Conservation (phyloP, 805 yeast species). For the Huiozyma sinensis region DNA sequence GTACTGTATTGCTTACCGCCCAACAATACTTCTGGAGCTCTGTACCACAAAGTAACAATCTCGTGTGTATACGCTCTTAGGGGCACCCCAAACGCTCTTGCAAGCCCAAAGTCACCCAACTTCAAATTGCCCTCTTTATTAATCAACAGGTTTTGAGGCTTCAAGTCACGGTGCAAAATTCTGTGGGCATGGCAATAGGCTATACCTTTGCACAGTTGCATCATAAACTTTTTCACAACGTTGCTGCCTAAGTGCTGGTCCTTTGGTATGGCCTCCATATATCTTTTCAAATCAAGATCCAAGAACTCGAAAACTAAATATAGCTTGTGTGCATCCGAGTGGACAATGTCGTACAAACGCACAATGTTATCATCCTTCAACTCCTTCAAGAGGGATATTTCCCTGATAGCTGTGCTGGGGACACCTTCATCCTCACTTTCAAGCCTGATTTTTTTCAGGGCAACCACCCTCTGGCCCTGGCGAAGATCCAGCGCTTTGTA, state of each 20-base stretch:
- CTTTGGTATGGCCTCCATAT: constrained; percentile 82
- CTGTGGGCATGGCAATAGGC: constrained; percentile 54
- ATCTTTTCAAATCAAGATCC: constrained; percentile 88
- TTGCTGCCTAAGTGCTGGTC: constrained; percentile 84
- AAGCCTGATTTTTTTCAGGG: constrained; percentile 85
- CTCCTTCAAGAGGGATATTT: constrained; percentile 91
- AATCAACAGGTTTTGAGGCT: constrained; percentile 90
- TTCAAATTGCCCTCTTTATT: constrained; percentile 84
- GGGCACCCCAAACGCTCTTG: constrained; percentile 96
- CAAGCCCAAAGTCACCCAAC: constrained; percentile 93
- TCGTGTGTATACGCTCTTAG: constrained; percentile 95
- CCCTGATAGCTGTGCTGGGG: constrained; percentile 95
- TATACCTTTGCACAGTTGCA: constrained; percentile 82
- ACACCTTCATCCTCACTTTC: constrained; percentile 95
- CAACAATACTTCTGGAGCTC: constrained; percentile 92
- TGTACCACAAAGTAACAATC: constrained; percentile 95
- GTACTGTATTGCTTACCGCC: constrained; percentile 95
- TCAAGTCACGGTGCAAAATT: constrained; percentile 66
- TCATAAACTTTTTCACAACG: constrained; percentile 84
- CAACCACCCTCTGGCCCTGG: constrained; percentile 79
- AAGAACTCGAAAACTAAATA: constrained; percentile 87
- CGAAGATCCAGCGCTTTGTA: constrained; percentile 82
- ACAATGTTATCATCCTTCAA: constrained; percentile 88
- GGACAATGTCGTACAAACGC: constrained; percentile 87
- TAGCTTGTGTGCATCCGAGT: constrained; percentile 82